A percentile compares a stretch with the other conserved stretches of the same genome.
phyloP scores from a whole-genome alignment of 495 filamentous ascomycete species.

The Letharia columbiana region DNA sequence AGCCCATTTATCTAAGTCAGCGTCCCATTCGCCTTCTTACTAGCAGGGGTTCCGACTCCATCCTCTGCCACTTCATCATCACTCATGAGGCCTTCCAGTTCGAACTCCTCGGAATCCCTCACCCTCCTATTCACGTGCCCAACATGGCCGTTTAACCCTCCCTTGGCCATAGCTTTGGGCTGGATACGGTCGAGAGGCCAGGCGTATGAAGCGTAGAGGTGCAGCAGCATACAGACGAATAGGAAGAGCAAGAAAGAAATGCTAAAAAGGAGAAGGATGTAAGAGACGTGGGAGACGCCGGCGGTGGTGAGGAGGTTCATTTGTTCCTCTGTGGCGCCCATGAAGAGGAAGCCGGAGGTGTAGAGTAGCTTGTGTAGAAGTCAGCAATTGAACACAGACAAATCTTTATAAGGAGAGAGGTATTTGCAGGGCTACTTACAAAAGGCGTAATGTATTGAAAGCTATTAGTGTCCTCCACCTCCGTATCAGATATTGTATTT shows the following conservation, averaged over 20 bases:
- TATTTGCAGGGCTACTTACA: constrained; percentile 44
- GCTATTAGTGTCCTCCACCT: constrained; percentile 63
- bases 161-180: constrained; percentile 24
- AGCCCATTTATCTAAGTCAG: not conserved
- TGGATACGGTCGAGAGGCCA: constrained; percentile 36
- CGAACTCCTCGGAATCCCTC: constrained; percentile 83
- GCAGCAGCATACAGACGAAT: constrained; percentile 72
- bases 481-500: constrained; percentile 42
- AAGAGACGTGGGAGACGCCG: constrained; percentile 79
- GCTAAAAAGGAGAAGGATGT: constrained; percentile 83
- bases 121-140: constrained; percentile 36
- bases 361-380: constrained; percentile 61
- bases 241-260: constrained; percentile 86
- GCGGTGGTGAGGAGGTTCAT: constrained; percentile 66
- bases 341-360: constrained; percentile 92
- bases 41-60: constrained; percentile 4
- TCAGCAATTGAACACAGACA: constrained; percentile 5
- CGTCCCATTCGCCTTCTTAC: not conserved
- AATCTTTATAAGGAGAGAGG: not conserved
- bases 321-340: constrained; percentile 95
- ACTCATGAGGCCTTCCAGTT: constrained; percentile 81
- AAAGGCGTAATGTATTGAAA: constrained; percentile 91
- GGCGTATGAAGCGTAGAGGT: constrained; percentile 64
- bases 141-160: constrained; percentile 49
- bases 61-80: constrained; percentile 60